Conservation (phyloP, 2,329 filamentous ascomycete species). For the Claviceps sp. region DNA sequence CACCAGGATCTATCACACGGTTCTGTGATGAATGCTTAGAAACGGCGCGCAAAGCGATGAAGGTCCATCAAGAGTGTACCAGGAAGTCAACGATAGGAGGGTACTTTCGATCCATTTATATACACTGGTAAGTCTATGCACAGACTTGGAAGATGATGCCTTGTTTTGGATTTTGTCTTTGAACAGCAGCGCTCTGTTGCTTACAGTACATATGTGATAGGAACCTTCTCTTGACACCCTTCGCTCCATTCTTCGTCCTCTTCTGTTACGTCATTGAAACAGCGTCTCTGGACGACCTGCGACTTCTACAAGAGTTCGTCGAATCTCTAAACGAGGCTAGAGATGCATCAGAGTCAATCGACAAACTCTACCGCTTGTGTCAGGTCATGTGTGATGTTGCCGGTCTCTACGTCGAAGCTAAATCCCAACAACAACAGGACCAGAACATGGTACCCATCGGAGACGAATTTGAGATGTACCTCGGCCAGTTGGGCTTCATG, state of each 20-base stretch:
- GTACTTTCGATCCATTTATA: slow-evolving; percentile 31
- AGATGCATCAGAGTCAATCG: slow-evolving; percentile 41
- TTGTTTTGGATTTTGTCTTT: background rate
- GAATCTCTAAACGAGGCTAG: slow-evolving; percentile 37
- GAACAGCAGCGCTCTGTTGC: background rate
- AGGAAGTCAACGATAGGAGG: slow-evolving; percentile 25
- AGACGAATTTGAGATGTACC: slow-evolving; percentile 50
- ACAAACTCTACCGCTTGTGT: slow-evolving; percentile 48
- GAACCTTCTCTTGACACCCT: slow-evolving; percentile 43
- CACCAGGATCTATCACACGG: slow-evolving; percentile 25
- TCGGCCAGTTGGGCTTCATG: slow-evolving; percentile 49
- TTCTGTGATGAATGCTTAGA: slow-evolving; percentile 37
- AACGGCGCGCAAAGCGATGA: slow-evolving; percentile 34
- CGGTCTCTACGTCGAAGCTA: slow-evolving; percentile 47
- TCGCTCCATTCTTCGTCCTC: slow-evolving; percentile 45
- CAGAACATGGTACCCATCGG: slow-evolving; percentile 35
- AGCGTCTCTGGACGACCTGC: slow-evolving; percentile 37
- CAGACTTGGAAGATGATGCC: background rate
- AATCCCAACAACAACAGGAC: slow-evolving; percentile 32
- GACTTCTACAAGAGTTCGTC: slow-evolving; percentile 41
- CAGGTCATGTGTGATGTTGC: slow-evolving; percentile 49
- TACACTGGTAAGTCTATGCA: slow-evolving; percentile 33
- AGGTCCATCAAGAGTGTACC: slow-evolving; percentile 31
- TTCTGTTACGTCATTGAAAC: slow-evolving; percentile 46
- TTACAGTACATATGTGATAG: slow-evolving; percentile 9